Conservation (phyloP, 2,329 filamentous ascomycete genomes). For the Magnaporthiopsis rhizophila region DNA sequence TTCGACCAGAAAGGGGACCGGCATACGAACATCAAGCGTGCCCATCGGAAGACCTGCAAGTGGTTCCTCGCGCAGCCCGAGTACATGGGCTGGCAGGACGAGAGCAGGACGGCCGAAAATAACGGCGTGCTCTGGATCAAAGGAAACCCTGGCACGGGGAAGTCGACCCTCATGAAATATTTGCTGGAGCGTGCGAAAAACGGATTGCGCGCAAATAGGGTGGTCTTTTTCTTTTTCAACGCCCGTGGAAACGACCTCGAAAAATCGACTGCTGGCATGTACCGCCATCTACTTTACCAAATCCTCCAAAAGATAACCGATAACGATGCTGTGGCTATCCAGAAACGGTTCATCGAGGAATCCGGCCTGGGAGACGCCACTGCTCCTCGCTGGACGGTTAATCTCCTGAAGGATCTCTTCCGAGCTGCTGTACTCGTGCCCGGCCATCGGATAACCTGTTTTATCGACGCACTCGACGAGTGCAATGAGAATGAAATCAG, state of each 20-base stretch:
- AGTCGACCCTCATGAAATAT: slow-evolving; percentile 26
- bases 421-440: slow-evolving; percentile 11
- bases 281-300: slow-evolving; percentile 38
- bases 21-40: not conserved
- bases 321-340: slow-evolving; percentile 19
- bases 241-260: slow-evolving; percentile 33
- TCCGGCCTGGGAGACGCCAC: not conserved
- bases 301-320: slow-evolving; percentile 25
- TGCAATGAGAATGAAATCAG: slow-evolving; percentile 33
- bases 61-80: slow-evolving; percentile 3
- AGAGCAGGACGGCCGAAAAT: slow-evolving; percentile 17
- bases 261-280: slow-evolving; percentile 35
- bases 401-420: slow-evolving; percentile 11
- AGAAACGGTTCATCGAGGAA: slow-evolving; percentile 11
- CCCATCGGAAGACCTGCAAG: slow-evolving; percentile 1
- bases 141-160: slow-evolving; percentile 32
- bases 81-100: slow-evolving; percentile 25
- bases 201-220: slow-evolving; percentile 1
- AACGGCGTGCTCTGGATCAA: slow-evolving; percentile 35
- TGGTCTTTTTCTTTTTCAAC: slow-evolving; percentile 39
- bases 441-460: slow-evolving; percentile 13
- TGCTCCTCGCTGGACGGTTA: slow-evolving; percentile 7
- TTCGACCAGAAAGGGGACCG: not conserved
- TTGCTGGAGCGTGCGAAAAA: slow-evolving; percentile 13
- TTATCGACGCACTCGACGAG: slow-evolving; percentile 40